A percentile compares a stretch with the other conserved stretches of the same genome.
These are phyloP conservation scores for Corylus americana DNA, from an alignment of 306 rosid species.

Conservation along the genomic window DNA sequence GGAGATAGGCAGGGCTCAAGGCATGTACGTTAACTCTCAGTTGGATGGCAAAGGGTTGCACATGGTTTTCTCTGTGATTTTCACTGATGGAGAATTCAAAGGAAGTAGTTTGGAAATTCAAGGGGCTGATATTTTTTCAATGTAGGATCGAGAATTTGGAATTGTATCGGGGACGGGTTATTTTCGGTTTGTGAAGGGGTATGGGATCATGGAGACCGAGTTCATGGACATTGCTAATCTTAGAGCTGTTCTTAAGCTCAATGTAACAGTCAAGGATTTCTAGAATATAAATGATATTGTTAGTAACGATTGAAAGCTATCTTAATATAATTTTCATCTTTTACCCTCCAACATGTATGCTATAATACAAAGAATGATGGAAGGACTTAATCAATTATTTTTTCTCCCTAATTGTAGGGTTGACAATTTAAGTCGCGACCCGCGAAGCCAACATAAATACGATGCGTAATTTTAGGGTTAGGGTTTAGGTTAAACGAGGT, in stretches of 20 bases:
- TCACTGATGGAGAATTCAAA: conserved; percentile 45
- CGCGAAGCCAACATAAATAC: no score
- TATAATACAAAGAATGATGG: no score
- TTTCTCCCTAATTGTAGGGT: no score
- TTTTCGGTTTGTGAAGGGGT: conserved; percentile 60
- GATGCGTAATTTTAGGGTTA: no score
- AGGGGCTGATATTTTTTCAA: conserved; percentile 43
- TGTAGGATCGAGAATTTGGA: conserved; percentile 48
- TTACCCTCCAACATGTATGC: no score
- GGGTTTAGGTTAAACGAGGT: no score
- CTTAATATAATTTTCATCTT: no score
- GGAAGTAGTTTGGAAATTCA: conserved; percentile 68
- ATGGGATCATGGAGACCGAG: conserved; percentile 59
- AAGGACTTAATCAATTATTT: no score
- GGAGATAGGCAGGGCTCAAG: conserved; percentile 61
- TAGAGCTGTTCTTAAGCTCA: conserved; percentile 53
- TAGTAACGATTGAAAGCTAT: no score
- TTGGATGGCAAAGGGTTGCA: conserved; percentile 51
- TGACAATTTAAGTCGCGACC: no score
- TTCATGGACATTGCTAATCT: conserved; percentile 50
- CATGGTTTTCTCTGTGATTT: conserved; percentile 58
- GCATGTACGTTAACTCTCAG: conserved; percentile 54
- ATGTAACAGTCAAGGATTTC: conserved; percentile 49
- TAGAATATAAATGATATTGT: not conserved
- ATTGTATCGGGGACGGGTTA: conserved; percentile 66